Base-by-base conservation (phyloP, 2,329 filamentous ascomycete genomes). In the Neofusicoccum parvum region DNA sequence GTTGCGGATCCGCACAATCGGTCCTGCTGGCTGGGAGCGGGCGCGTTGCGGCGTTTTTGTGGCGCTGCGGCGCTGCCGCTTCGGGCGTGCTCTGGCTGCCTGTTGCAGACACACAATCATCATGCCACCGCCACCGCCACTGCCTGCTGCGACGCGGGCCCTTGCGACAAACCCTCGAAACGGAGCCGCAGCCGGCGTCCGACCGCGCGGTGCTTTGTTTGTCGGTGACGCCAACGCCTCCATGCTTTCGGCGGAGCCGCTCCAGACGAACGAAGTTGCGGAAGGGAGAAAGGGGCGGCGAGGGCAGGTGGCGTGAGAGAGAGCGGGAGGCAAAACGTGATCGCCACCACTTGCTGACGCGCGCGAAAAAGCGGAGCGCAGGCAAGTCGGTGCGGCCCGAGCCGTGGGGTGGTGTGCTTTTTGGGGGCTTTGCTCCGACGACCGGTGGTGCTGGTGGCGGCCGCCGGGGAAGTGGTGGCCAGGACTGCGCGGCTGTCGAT, bases 261-360 rank as follows among this genome's bases (percentile, higher is more conserved):
- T 37, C n/a, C 17, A 54, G 50, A 54, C 23, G 50, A 54, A 39
- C 36, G 50, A 54, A 39, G 50, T 39, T 54, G 50, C 50, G 50
- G 50, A 54, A 7, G n/a, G 6, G 23, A 10, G 15, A 39, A 14
- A 54, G n/a, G 49, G 49, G 32, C 27, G 49, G 32, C 27, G 49
- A 51, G 23, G 32, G 34, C 23, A n/a, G 49, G 50, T 54, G 50
- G 50, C 50, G 50, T 39, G 50, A 54, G 14, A 1, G 50, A 54
- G 14, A 0, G 15, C 34, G 14, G n/a, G 17, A 23, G 39, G 37
- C 10, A 23, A 34, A 53, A 7, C 50, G 34, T 23, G n/a, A 37
- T 54, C 41, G 41, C 15, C 41, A n/a, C 4, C 14, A 20, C 15
- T 23, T 39, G 50, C 34, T 39, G 27, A 3, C 7, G 49, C 15